Base-by-base conservation (phyloP, 148 eudicot genomes). In the Selenicereus undatus region DNA sequence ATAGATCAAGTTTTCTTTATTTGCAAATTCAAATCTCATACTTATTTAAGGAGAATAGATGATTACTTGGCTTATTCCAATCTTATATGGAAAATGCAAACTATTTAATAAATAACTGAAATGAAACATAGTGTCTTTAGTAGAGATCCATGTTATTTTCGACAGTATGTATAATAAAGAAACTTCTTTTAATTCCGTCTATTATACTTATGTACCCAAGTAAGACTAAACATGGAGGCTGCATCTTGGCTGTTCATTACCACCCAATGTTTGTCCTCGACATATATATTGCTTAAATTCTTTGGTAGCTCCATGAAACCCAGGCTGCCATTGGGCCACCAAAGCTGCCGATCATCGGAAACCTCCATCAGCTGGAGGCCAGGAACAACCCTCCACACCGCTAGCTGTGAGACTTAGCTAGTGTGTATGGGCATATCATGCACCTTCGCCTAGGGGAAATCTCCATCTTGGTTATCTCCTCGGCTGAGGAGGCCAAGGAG, bases 361-460 rank as follows among this genome's bases (percentile, higher is more conserved):
- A 80, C 82, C 72, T 80, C 26, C 77, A 80, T 21, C 82, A 80
- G 18, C 29, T 73, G 3, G 77, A 43, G 12, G 2, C 24, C 0
- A 73, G 18, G 21, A 42, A 7, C 21, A 58, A 36, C 1, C 71
- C 26, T 16, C 77, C 77, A 1, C 82, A 80, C 82, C 77, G 56
- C 35, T 39, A 39, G 42, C 71, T 80, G 3, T 42, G 71, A 16
- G 77, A 80, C 58, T 18, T 80, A 21, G 82, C 82, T 21, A 58
- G 17, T 18, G 69, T 74, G 35, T 32, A 81, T 52, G 81, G 83
- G 5, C 81, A 81, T 9, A 78, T 84, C 51, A 80, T 84, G 83
- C 64, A 72, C 76, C 73, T 84, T 8, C 71, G 39, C 16, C 74
- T 84, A 32, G 86, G 86, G 7, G 80, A 78, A 45, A 11, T 84